These are phyloP conservation scores for Cinchona pubescens DNA, from an alignment of 257 asterid genomes.

Conservation along the genomic window DNA sequence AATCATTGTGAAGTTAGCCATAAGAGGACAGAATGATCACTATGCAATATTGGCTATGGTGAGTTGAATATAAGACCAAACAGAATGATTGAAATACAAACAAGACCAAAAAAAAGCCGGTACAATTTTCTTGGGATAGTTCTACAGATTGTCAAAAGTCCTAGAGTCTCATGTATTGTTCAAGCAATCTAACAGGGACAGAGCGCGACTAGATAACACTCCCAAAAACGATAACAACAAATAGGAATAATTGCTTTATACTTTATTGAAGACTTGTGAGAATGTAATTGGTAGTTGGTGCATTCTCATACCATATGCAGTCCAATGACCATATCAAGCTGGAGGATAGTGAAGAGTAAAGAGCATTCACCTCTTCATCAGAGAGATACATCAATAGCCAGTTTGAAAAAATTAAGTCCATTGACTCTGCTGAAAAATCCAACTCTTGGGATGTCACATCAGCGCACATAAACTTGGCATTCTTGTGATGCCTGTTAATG, in stretches of 20 bases:
- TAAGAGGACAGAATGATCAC: neutral
- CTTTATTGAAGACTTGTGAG: neutral
- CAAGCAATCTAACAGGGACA: neutral
- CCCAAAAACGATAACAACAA: neutral
- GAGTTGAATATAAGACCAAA: neutral
- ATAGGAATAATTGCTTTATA: neutral
- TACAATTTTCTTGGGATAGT: neutral
- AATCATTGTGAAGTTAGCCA: neutral
- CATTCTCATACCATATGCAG: neutral
- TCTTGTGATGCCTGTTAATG: conserved; percentile 58
- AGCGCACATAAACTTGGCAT: conserved; percentile 80
- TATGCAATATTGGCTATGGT: neutral
- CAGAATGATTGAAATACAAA: neutral
- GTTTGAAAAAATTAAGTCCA: conserved; percentile 82
- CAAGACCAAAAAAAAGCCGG: neutral
- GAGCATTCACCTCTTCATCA: conserved; percentile 66
- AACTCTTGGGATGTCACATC: conserved; percentile 84
- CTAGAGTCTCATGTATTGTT: neutral
- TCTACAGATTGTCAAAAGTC: neutral
- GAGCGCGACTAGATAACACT: neutral
- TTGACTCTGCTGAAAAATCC: conserved; percentile 64
- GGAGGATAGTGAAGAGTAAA: neutral
- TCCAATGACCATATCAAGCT: neutral
- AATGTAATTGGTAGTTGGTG: neutral
- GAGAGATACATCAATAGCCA: conserved; percentile 98